Evolutionary conservation across 495 filamentous ascomycete species (phyloP), one percentile per base, ranked within the genome.

Genomic region (Chaetomium cochliodes): DNA sequence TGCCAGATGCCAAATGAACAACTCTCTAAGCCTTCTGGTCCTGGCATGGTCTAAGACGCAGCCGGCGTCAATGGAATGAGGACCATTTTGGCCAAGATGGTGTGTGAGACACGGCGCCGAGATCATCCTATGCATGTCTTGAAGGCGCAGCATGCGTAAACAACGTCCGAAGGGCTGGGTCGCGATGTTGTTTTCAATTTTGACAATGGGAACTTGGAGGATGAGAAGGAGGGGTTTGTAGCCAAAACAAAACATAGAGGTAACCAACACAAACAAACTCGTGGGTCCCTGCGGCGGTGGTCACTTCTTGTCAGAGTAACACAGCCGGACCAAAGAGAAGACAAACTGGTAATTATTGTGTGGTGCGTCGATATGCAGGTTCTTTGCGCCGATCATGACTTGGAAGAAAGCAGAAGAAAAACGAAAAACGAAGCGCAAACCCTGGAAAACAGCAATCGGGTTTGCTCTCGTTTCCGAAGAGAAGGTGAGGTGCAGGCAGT

Each of bases 381-480:
- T 41, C 15, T 53, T 42, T 41, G 33, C 37, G 39, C 33, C 16
- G 33, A 26, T 62, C 47, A 25, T 22, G 26, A 22, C 30, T 33
- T 25, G 41, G 41, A 63, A 22, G 22, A 15, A 8, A 33, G 25
- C 18, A 52, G n/a, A 13, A 57, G 49, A 2, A 8, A 37, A 20
- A 46, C 23, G 46, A 41, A 26, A 6, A 8, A 44, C 47, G 41
- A 33, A n/a, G n/a, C n/a, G n/a, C n/a, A n/a, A n/a, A 13, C 7
- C 11, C 20, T 25, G 49, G 30, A 23, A 20, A 41, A 23, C 2
- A 25, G 33, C 59, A 18, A 22, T 50, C 52, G n/a, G 52, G 42
- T n/a, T 37, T 50, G 62, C 41, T 64, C 20, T 41, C 62, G n/a
- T 58, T 58, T 52, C 44, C 30, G 42, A 37, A 56, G 22, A 42